These are phyloP conservation scores for Camellia lanceoleosa DNA, from an alignment of 148 eudicot species.

Conservation along the genomic window DNA sequence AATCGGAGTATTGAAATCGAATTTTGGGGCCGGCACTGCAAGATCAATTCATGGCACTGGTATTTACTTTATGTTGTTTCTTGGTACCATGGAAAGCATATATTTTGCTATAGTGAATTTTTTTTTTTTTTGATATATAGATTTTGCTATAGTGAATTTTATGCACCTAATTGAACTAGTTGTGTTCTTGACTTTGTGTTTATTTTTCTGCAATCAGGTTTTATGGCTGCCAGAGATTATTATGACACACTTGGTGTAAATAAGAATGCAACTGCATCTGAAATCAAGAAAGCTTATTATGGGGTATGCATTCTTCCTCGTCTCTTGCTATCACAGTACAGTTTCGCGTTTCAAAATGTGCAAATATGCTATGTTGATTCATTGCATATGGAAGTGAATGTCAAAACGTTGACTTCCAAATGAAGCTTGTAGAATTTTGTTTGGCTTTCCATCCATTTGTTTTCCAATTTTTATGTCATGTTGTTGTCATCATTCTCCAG, in stretches of 20 bases:
- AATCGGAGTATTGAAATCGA: conserved; percentile 30
- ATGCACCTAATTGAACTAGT: background rate
- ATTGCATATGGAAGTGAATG: background rate
- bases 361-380: background rate
- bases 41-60: conserved; percentile 79
- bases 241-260: conserved; percentile 78
- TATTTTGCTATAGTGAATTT: background rate
- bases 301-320: conserved; percentile 51
- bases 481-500: conserved; percentile 30
- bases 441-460: background rate
- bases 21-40: conserved; percentile 33
- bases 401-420: background rate
- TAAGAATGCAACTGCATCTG: conserved; percentile 72
- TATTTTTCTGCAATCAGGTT: conserved; percentile 36
- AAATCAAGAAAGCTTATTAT: conserved; percentile 90
- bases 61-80: conserved; percentile 18
- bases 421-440: background rate
- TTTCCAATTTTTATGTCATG: background rate
- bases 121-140: too few species aligned
- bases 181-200: background rate
- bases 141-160: background rate
- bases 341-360: background rate
- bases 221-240: conserved; percentile 54
- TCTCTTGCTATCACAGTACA: conserved; percentile 1
- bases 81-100: background rate